Base-by-base conservation (phyloP, 2,329 filamentous ascomycete genomes). In the Neodidymelliopsis sp. region DNA sequence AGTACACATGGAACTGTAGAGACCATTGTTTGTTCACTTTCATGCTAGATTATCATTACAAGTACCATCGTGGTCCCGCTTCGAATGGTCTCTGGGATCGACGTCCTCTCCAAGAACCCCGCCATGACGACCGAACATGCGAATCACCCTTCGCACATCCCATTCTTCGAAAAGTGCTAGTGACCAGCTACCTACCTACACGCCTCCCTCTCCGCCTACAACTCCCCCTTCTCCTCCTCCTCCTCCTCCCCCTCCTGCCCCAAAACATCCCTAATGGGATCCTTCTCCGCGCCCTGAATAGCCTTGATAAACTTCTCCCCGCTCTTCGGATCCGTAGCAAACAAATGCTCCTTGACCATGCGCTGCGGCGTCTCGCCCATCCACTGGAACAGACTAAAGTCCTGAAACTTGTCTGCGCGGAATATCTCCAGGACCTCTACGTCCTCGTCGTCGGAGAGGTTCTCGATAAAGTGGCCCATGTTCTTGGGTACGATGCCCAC, bases 381-480 rank as follows among this genome's bases (percentile, higher is more conserved):
- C 87, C 87, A 90, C 74, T 90, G 85, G 73, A 89, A 89, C 13
- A 90, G 75, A 0, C 83, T 87, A 59, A 90, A 88, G 65, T 90
- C 87, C 54, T 85, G 78, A 66, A 91, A 91, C 67, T 85, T 79
- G 57, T 88, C 84, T 0, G 86, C 82, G 38, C 85, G 79, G 74
- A 92, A 88, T 12, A 92, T 84, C 72, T 92, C 89, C 9, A 92
- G 75, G 70, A 91, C 88, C 66, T 90, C 85, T 2, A 92, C 73
- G 13, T 87, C 83, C 68, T 91, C 87, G 37, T 89, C 83, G n/a
- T 88, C 85, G 29, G 76, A 79, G 4, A 90, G 83, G 61, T 91
- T 91, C 78, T 93, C 88, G 43, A 93, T 87, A 66, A 90, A 92
- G 66, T 92, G 88, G 3, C 87, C 89, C 80, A 89, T 90, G 66